Evolutionary conservation across 140 eudicot genomes (phyloP).

Genomic region (Stevia rebaudiana): DNA sequence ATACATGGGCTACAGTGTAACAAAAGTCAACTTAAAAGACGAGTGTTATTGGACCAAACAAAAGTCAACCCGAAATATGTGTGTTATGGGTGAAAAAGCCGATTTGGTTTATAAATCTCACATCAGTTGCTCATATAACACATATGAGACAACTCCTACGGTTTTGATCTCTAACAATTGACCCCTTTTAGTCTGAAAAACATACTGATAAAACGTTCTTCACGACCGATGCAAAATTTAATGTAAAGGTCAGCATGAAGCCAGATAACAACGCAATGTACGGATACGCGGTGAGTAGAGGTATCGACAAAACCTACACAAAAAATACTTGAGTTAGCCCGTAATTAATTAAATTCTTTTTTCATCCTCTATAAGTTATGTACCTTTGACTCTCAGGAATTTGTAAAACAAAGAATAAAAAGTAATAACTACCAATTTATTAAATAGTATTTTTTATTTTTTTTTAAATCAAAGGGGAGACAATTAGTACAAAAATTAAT

Average conservation of each 20-base stretch:
- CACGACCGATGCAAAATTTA: conserved; percentile 58
- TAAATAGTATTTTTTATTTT: no score
- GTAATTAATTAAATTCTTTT: neutral
- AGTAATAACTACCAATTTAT: no score
- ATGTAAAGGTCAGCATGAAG: conserved; percentile 36
- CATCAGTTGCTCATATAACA: no score
- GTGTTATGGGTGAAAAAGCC: no score
- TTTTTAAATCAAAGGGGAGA: neutral
- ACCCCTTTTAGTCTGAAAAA: no score
- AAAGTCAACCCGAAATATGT: no score
- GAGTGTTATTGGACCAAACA: no score
- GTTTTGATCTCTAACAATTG: no score
- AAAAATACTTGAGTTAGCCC: neutral
- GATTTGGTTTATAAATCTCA: no score
- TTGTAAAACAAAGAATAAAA: neutral
- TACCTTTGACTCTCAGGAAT: neutral
- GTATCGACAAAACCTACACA: conserved; percentile 57
- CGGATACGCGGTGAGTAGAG: conserved; percentile 59
- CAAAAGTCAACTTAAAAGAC: no score
- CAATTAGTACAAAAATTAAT: neutral
- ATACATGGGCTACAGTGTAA: no score
- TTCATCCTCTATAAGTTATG: neutral
- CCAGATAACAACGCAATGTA: conserved; percentile 65
- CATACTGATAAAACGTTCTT: conserved; percentile 67
- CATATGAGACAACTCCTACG: no score